Percentiles rank a stretch among this genome's conserved stretches.
Evolutionary conservation across 1,139 yeast species (phyloP).

Genomic region (Scheffersomyces titani): DNA sequence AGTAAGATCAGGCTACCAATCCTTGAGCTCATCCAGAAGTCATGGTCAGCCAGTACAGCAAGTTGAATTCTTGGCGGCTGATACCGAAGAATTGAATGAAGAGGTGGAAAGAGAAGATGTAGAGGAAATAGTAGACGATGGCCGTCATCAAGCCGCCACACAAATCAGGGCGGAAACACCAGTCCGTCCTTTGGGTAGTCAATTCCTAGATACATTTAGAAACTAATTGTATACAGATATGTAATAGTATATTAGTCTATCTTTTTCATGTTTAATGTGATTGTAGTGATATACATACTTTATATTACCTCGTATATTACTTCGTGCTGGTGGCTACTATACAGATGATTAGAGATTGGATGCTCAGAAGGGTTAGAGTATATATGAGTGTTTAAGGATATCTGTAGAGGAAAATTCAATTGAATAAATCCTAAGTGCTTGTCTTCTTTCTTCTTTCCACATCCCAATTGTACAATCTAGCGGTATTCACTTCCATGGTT

Average conservation of each 20-base stretch:
- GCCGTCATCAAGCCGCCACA: neutral
- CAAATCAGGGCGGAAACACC: constrained; percentile 54
- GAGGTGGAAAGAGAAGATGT: constrained; percentile 22
- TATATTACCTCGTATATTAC: neutral
- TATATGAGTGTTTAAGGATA: neutral
- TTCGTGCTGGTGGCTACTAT: neutral
- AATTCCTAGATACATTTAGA: constrained; percentile 59
- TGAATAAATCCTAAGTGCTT: neutral
- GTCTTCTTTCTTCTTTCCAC: constrained; percentile 72
- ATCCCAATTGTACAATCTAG: constrained; percentile 94
- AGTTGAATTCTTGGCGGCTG: neutral
- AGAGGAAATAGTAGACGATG: constrained; percentile 1
- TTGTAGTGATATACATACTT: neutral
- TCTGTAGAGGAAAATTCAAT: too few relatives aligned
- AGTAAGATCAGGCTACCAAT: neutral
- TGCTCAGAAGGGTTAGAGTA: neutral
- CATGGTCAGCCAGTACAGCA: neutral
- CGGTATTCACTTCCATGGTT: constrained; percentile 97
- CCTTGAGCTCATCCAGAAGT: neutral
- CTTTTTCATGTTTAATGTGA: neutral
- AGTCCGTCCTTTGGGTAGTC: constrained; percentile 58
- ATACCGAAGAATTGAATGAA: constrained; percentile 7
- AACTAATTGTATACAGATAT: constrained; percentile 13
- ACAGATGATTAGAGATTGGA: neutral
- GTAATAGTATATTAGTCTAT: neutral